Conservation (phyloP, 192 early-diverging fungal genomes). For the Spinellus fusiger region DNA sequence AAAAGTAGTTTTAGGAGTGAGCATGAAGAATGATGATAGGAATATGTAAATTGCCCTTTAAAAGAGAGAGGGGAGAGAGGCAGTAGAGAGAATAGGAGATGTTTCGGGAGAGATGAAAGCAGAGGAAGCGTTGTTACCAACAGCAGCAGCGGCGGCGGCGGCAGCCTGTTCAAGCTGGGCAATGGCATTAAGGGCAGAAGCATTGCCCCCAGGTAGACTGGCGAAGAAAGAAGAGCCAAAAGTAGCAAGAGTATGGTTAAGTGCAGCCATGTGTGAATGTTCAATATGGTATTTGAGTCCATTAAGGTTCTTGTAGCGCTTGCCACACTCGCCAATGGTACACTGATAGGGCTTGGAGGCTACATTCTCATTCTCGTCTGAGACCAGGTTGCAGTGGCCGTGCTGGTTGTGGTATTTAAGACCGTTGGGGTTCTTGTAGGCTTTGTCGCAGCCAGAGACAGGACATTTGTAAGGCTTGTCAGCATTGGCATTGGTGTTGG, state of each 20-base stretch:
- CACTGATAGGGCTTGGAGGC: slow-evolving; percentile 70
- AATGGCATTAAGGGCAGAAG: not conserved
- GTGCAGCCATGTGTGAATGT: slow-evolving; percentile 68
- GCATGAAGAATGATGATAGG: not conserved
- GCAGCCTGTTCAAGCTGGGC: not conserved
- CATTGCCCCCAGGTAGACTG: not conserved
- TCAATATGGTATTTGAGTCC: slow-evolving; percentile 94
- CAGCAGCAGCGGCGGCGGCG: not conserved
- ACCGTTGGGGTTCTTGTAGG: slow-evolving; percentile 98
- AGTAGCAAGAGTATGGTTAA: slow-evolving; percentile 29
- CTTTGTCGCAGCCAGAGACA: slow-evolving; percentile 82
- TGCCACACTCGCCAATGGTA: slow-evolving; percentile 77
- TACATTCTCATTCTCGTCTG: slow-evolving; percentile 52
- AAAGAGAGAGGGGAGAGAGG: not conserved
- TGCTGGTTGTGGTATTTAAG: slow-evolving; percentile 98
- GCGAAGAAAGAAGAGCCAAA: slow-evolving; percentile 24
- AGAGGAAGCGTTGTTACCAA: not conserved
- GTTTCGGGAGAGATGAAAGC: not conserved
- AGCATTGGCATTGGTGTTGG: slow-evolving; percentile 20
- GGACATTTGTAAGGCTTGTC: slow-evolving; percentile 91
- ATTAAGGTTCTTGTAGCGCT: slow-evolving; percentile 95
- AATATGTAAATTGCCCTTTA: not conserved
- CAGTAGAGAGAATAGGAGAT: slow-evolving; percentile 12
- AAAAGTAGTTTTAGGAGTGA: not conserved
- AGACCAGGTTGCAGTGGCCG: slow-evolving; percentile 70